Conservation (phyloP, 108 stramenopile species). For the Pseudonitzschia delicatissima region DNA sequence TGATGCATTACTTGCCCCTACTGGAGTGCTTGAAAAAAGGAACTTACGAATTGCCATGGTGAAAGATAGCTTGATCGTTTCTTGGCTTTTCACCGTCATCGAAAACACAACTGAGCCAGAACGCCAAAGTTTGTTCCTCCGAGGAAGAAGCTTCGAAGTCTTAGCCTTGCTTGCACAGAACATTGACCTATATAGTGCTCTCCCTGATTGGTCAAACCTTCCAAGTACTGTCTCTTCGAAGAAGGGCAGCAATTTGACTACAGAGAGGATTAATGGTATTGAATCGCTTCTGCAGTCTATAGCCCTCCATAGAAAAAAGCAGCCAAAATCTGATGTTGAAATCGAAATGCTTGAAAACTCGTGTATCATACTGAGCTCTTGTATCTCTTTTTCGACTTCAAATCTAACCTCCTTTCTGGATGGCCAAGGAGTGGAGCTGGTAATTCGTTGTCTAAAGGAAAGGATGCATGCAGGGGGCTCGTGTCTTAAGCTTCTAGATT, state of each 20-base stretch:
- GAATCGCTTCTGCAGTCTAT: conserved; percentile 60
- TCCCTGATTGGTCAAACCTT: conserved; percentile 36
- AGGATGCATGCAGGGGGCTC: conserved; percentile 68
- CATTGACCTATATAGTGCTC: conserved; percentile 41
- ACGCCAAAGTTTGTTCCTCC: conserved; percentile 11
- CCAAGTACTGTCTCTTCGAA: conserved; percentile 20
- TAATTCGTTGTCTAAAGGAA: conserved; percentile 71
- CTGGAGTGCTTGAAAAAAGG: conserved; percentile 9
- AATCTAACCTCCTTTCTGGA: conserved; percentile 65
- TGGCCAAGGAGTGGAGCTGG: conserved; percentile 69
- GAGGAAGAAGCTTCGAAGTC: conserved; percentile 42
- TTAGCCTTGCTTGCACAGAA: conserved; percentile 60
- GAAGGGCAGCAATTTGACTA: conserved; percentile 23
- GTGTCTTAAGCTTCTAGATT: conserved; percentile 57
- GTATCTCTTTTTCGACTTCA: conserved; percentile 43
- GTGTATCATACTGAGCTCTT: conserved; percentile 45
- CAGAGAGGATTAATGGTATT: conserved; percentile 52
- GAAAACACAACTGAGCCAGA: conserved; percentile 16
- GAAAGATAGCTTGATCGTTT: conserved; percentile 50
- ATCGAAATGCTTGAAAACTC: conserved; percentile 74
- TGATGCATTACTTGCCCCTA: conserved; percentile 36
- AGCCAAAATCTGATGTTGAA: conserved; percentile 62
- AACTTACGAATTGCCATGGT: conserved; percentile 53
- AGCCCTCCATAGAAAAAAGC: conserved; percentile 56
- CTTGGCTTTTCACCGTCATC: conserved; percentile 57